Evolutionary conservation across 495 filamentous ascomycete species (phyloP), one percentile per base, ranked within the genome.

Genomic region (Aspergillus leporis): DNA sequence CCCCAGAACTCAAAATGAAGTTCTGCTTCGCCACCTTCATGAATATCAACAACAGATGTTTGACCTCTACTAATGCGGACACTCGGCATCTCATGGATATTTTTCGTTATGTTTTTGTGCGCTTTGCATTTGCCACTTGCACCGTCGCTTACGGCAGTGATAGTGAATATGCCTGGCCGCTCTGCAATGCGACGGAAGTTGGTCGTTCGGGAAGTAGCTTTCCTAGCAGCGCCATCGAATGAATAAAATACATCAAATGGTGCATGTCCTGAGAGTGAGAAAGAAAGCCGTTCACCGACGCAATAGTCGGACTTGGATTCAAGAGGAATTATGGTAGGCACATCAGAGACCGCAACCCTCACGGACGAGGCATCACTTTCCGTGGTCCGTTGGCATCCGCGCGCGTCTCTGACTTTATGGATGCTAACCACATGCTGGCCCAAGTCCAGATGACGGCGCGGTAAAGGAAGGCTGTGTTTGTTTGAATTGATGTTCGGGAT

Each of bases 161-260:
- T 92, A 49, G 84, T 86, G 67, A 98, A 97, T 50, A 87, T 84
- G 38, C 94, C 94, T 0, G 94, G 90, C 47, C 86, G 85, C 70
- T 97, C 92, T 21, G 94, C 94, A 49, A 98, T 86, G 56, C 94
- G 91, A 40, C 88, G 86, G 82, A 98, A 98, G 60, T 82, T 90
- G 9, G 89, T 92, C 25, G 83, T 86, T 6, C 82, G 72, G 3
- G 90, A 88, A 34, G 85, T 84, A 46, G 94, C 94, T 67, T 90
- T 94, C 72, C 89, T 85, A 56, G 86, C 78, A 12, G 79, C 80
- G 32, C 86, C 88, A 50, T 93, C 82, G 72, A 98, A 98, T 23
- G 81, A 89, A 71, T 98, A 98, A 73, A 88, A 92, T 19, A 98
- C 87, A 22, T 92, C 88, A 76, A 98, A 98, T 3, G 94, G 94